A percentile compares a stretch with the other conserved stretches of the same genome.
Conservation (phyloP, 495 filamentous ascomycete genomes). For the Hypomontagnella monticulosa region DNA sequence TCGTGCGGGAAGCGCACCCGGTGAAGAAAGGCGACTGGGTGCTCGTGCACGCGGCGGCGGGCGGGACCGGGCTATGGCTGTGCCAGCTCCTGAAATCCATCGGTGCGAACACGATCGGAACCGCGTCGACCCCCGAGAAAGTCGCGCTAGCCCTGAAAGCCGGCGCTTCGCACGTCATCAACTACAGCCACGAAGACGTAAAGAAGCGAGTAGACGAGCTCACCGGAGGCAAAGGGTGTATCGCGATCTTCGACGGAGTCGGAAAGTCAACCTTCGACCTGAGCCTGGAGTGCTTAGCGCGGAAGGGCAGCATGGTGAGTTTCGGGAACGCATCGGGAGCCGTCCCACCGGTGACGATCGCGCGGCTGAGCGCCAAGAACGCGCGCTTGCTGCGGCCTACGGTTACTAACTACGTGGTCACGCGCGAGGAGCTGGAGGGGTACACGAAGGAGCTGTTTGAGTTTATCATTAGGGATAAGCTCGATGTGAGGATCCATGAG, state of each 20-base stretch:
- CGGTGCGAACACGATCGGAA: slow-evolving; percentile 85
- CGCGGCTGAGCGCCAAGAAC: slow-evolving; percentile 78
- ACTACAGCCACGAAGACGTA: slow-evolving; percentile 75
- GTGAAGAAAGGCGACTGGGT: slow-evolving; percentile 82
- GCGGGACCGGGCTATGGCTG: slow-evolving; percentile 83
- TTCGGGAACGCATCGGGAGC: slow-evolving; percentile 90
- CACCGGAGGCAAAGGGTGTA: slow-evolving; percentile 75
- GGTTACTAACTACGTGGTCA: slow-evolving; percentile 77
- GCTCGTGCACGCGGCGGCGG: slow-evolving; percentile 89
- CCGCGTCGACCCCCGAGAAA: slow-evolving; percentile 79
- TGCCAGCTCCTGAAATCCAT: slow-evolving; percentile 76
- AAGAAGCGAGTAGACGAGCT: slow-evolving; percentile 72
- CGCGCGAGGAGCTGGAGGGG: slow-evolving; percentile 76
- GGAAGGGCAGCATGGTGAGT: slow-evolving; percentile 84
- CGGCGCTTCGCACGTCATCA: slow-evolving; percentile 78
- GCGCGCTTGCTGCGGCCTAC: slow-evolving; percentile 78
- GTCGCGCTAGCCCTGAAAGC: slow-evolving; percentile 70
- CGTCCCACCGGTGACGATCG: slow-evolving; percentile 77
- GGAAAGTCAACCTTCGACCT: slow-evolving; percentile 88
- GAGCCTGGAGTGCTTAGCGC: slow-evolving; percentile 77
- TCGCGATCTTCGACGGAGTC: slow-evolving; percentile 88
- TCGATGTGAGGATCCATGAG: slow-evolving; percentile 81
- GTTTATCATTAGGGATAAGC: slow-evolving; percentile 70
- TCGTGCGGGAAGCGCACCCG: slow-evolving; percentile 78
- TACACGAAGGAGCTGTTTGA: slow-evolving; percentile 80